Base-by-base conservation (phyloP, 257 asterid species). In the Agastache rugosa region DNA sequence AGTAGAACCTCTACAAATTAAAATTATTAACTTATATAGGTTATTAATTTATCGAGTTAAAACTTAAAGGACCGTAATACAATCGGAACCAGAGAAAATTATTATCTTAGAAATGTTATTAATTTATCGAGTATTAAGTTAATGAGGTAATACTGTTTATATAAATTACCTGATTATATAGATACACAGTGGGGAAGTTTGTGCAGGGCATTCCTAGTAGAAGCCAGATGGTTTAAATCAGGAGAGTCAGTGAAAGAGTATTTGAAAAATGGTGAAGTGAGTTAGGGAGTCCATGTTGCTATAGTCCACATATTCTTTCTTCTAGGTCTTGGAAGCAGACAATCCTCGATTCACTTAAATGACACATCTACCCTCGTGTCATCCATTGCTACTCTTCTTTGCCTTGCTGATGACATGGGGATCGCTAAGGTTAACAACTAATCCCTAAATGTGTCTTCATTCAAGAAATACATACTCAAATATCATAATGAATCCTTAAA, bases 141-240 rank as follows among this genome's bases (percentile, higher is more conserved):
- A n/a, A n/a, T n/a, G n/a, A n/a, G n/a, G n/a, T n/a, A n/a, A n/a
- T n/a, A n/a, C n/a, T n/a, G n/a, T n/a, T n/a, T n/a, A n/a, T n/a
- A n/a, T 37, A 1, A 37, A 37, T 1, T 8, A 37, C 42, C 42
- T 37, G 8, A 37, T 45, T 20, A 16, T 29, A 56, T 23, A 58
- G 15, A 23, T 4, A 25, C 14, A 15, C 25, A 73, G 77, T 86
- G 92, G 95, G 85, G 39, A 19, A 74, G 20, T 51, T 56, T 86
- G 63, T 87, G 87, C 75, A 58, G 71, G 31, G 89, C 87, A 45
- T 86, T 85, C 67, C 82, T 89, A 20, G 75, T 64, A 19, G 84
- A 83, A 77, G 67, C 76, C 0, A 41, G 68, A 45, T 83, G 84
- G 86, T 73, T 79, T 22, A 75, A 53, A 41, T 76, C 78, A 5